A percentile compares a stretch with the other conserved stretches of the same genome.
phyloP scores from a whole-genome alignment of 148 eudicot genomes.

The Amaranthus palmeri region DNA sequence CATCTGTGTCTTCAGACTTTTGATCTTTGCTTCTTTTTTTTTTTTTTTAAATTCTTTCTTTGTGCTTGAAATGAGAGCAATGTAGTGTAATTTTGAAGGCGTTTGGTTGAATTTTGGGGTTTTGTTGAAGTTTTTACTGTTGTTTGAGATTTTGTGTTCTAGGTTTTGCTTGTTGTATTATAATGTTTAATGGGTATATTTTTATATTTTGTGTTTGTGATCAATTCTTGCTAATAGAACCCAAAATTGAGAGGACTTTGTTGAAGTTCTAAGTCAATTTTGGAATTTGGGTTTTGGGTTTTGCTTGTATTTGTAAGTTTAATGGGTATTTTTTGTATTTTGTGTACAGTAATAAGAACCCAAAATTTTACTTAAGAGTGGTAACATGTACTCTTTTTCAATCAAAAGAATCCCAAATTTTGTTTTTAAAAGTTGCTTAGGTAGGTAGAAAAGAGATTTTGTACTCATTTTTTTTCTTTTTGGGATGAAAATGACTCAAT shows the following conservation, averaged over 20 bases:
- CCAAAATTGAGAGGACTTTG: neutral
- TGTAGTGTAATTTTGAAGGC: slow-evolving; percentile 7
- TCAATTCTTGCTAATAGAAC: neutral
- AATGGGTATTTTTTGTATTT: slow-evolving; percentile 7
- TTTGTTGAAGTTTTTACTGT: neutral
- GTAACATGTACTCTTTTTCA: neutral
- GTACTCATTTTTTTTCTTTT: neutral
- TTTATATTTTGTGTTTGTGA: neutral
- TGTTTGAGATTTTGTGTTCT: neutral
- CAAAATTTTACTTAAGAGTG: neutral
- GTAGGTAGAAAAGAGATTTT: neutral
- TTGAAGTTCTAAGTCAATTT: neutral
- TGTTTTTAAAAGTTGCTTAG: slow-evolving; percentile 1
- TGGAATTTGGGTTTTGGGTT: neutral
- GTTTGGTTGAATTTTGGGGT: slow-evolving; percentile 7
- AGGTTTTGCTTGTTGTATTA: slow-evolving; percentile 8
- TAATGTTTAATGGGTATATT: neutral
- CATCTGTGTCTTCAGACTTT: neutral
- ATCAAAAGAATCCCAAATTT: neutral
- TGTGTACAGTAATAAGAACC: slow-evolving; percentile 10
- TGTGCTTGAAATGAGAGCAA: neutral
- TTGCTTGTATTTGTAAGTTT: slow-evolving; percentile 4
- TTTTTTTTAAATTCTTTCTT: no score
- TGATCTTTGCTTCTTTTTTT: neutral
- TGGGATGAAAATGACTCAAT: slow-evolving; percentile 5